These are phyloP conservation scores for Acanthamoeba quina DNA, from an alignment of 208 protist species.

Conservation along the genomic window DNA sequence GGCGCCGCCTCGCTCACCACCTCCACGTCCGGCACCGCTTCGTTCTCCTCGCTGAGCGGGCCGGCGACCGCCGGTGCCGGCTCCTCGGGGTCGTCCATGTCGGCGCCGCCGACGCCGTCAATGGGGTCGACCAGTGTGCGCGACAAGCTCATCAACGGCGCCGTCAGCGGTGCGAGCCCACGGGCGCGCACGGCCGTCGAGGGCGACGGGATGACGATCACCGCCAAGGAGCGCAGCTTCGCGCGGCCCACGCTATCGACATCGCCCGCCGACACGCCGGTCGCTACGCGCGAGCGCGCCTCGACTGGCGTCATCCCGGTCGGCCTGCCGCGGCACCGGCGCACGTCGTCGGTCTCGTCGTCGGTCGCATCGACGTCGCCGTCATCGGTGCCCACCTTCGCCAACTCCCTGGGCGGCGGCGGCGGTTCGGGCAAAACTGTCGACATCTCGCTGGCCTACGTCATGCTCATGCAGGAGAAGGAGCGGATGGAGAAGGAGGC, in stretches of 20 bases:
- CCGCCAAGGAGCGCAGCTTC: neutral
- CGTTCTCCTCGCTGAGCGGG: neutral
- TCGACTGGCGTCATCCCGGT: neutral
- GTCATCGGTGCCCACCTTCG: neutral
- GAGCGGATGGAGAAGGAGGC: slow-evolving; percentile 12
- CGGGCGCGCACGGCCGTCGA: neutral
- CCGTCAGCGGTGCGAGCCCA: too few species aligned
- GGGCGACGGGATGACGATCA: neutral
- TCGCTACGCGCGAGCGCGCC: neutral
- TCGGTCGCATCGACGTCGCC: neutral
- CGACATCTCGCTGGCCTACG: neutral
- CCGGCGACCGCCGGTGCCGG: too few species aligned
- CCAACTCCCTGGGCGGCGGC: neutral
- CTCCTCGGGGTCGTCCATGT: neutral
- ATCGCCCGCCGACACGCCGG: neutral
- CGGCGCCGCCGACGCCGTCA: neutral
- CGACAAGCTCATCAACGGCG: neutral
- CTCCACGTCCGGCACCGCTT: neutral
- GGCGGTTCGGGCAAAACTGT: neutral
- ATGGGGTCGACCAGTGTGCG: neutral
- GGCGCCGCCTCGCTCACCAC: neutral
- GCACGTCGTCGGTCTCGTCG: neutral
- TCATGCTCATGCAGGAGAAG: slow-evolving; percentile 9
- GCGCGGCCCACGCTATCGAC: neutral
- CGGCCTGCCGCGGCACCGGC: neutral